These are phyloP conservation scores for Mortierella sp. DNA, from an alignment of 371 early-diverging fungal species.

Conservation along the genomic window DNA sequence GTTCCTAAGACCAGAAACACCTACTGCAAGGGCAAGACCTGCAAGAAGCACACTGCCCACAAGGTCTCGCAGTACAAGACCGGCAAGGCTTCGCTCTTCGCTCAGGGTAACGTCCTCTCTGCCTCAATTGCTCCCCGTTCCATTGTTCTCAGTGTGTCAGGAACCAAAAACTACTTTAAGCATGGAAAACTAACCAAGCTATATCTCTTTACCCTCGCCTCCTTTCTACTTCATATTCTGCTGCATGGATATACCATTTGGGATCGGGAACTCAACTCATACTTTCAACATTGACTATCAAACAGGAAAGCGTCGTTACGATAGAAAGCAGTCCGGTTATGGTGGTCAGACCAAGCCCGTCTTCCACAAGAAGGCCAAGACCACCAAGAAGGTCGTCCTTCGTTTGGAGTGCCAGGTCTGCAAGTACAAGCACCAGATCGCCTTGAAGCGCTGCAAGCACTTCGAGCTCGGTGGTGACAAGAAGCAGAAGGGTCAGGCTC, in stretches of 20 bases:
- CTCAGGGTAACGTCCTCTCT: slow-evolving; percentile 83
- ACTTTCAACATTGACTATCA: slow-evolving; percentile 58
- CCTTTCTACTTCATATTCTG: too few relatives aligned
- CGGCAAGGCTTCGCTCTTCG: slow-evolving; percentile 97
- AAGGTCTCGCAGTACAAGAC: slow-evolving; percentile 99
- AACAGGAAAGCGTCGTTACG: slow-evolving; percentile 86
- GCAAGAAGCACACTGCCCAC: slow-evolving; percentile 91
- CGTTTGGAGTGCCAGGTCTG: slow-evolving; percentile 99
- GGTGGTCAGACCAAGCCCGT: slow-evolving; percentile 99
- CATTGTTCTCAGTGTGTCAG: neutral
- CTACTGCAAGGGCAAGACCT: slow-evolving; percentile 93
- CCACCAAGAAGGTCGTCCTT: slow-evolving; percentile 99
- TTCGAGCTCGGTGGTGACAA: slow-evolving; percentile 99
- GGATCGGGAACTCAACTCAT: neutral
- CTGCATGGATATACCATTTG: too few relatives aligned
- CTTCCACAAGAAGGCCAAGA: slow-evolving; percentile 96
- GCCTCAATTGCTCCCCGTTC: neutral
- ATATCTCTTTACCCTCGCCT: too few relatives aligned
- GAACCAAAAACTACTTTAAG: too few relatives aligned
- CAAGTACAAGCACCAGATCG: slow-evolving; percentile 96
- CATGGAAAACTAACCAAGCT: too few relatives aligned
- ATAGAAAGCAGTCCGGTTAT: slow-evolving; percentile 93
- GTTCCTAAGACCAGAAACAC: slow-evolving; percentile 68
- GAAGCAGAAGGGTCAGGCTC: slow-evolving; percentile 78
- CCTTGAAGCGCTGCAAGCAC: slow-evolving; percentile 99